A percentile compares a stretch with the other conserved stretches of the same genome.
Evolutionary conservation across 1,139 yeast species (phyloP).

Genomic region (Pichia sp.): DNA sequence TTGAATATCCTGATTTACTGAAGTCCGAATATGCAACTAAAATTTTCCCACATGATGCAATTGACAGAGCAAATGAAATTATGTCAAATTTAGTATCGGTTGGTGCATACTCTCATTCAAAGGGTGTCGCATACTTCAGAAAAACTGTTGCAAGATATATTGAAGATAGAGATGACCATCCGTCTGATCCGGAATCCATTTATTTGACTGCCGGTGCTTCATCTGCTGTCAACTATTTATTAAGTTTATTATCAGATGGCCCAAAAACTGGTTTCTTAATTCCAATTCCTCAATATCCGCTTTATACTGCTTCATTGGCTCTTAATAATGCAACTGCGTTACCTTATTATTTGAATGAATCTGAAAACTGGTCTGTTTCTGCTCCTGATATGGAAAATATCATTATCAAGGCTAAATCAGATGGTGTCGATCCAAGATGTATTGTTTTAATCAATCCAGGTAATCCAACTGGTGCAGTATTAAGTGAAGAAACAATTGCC

Average conservation of each 20-base stretch:
- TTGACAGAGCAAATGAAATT: conserved; percentile 58
- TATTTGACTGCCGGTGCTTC: conserved; percentile 93
- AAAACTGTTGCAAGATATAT: conserved; percentile 78
- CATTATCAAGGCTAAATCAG: conserved; percentile 43
- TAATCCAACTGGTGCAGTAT: conserved; percentile 90
- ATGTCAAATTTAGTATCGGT: conserved; percentile 66
- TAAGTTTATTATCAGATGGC: conserved; percentile 64
- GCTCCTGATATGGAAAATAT: conserved; percentile 56
- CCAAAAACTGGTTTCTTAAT: conserved; percentile 76
- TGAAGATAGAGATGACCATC: conserved; percentile 58
- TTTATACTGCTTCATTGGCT: conserved; percentile 88
- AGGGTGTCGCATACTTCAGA: conserved; percentile 71
- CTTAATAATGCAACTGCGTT: conserved; percentile 74
- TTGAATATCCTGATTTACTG: conserved; percentile 76
- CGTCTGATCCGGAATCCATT: conserved; percentile 63
- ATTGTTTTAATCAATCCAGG: conserved; percentile 96
- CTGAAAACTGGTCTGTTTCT: conserved; percentile 76
- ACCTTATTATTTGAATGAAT: conserved; percentile 84
- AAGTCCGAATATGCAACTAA: conserved; percentile 29
- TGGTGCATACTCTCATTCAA: conserved; percentile 93
- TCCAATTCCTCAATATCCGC: conserved; percentile 96
- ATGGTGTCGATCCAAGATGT: conserved; percentile 65
- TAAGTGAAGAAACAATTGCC: conserved; percentile 57
- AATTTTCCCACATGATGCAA: conserved; percentile 62
- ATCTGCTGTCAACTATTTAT: conserved; percentile 72